phyloP scores from a whole-genome alignment of 78 protist species.

The Dictyostelium firmibasis region DNA sequence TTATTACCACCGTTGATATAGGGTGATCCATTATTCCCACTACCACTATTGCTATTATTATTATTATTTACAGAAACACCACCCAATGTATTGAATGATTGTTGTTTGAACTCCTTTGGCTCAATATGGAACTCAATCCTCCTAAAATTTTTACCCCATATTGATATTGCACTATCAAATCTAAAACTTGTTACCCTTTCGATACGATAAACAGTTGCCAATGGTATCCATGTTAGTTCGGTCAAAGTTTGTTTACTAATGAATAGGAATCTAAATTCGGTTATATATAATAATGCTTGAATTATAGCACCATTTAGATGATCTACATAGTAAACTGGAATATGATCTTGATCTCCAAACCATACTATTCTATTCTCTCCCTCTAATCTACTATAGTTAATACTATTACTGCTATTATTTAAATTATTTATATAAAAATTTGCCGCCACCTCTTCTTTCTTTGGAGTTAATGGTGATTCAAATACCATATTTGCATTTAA shows the following conservation, averaged over 20 bases:
- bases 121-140: constrained; percentile 44
- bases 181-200: constrained; percentile 24
- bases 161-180: constrained; percentile 24
- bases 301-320: constrained; percentile 13
- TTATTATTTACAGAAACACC: background rate
- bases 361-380: constrained; percentile 37
- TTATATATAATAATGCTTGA: constrained; percentile 14
- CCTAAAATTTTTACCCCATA: constrained; percentile 78
- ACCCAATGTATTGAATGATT: background rate
- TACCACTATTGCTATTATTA: background rate
- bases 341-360: constrained; percentile 19
- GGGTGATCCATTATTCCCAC: background rate
- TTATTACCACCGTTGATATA: background rate
- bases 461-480: background rate
- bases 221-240: constrained; percentile 35
- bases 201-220: constrained; percentile 43
- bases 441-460: background rate
- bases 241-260: background rate
- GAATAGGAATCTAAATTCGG: constrained; percentile 20
- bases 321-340: constrained; percentile 61
- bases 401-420: background rate
- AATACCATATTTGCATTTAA: background rate
- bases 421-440: background rate
- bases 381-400: constrained; percentile 17
- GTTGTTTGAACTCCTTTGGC: background rate